phyloP scores from a whole-genome alignment of 2,329 filamentous ascomycete genomes.

The Fusarium nanum region DNA sequence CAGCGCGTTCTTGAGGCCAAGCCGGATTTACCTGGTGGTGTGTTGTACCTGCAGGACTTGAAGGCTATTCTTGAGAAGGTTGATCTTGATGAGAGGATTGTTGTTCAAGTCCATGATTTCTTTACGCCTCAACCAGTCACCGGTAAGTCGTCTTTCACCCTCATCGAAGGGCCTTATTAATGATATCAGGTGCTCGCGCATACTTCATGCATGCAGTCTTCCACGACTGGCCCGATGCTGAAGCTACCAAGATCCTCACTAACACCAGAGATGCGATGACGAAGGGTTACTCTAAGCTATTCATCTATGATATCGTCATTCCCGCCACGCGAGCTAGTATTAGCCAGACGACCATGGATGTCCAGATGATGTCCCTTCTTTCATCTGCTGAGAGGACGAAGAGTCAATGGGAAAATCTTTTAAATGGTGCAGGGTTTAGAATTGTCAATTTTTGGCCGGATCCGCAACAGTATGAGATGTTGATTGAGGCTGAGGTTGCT shows the following conservation, averaged over 20 bases:
- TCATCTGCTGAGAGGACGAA: constrained; percentile 42
- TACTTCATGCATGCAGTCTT: constrained; percentile 62
- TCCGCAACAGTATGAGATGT: constrained; percentile 42
- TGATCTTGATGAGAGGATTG: constrained; percentile 25
- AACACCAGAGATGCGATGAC: constrained; percentile 35
- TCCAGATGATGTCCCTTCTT: constrained; percentile 43
- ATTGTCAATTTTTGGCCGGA: constrained; percentile 36
- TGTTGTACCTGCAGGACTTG: constrained; percentile 29
- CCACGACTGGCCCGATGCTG: constrained; percentile 61
- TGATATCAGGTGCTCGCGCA: constrained; percentile 49
- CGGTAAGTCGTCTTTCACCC: not conserved
- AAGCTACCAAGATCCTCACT: constrained; percentile 47
- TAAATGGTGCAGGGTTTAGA: constrained; percentile 14
- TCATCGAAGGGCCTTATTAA: not conserved
- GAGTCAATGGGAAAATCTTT: constrained; percentile 29
- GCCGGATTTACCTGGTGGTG: constrained; percentile 15
- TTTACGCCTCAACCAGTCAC: constrained; percentile 28
- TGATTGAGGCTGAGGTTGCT: constrained; percentile 35
- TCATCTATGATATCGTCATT: constrained; percentile 40
- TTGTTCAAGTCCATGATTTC: constrained; percentile 30
- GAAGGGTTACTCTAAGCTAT: constrained; percentile 44
- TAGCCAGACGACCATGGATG: constrained; percentile 47
- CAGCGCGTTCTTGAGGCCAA: constrained; percentile 6
- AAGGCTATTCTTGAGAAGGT: constrained; percentile 20
- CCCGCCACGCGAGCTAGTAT: constrained; percentile 29